Percentiles rank a stretch among this genome's conserved stretches.
Conservation (phyloP, 176 grass and related monocot species). For the Pontederia paniculata region DNA sequence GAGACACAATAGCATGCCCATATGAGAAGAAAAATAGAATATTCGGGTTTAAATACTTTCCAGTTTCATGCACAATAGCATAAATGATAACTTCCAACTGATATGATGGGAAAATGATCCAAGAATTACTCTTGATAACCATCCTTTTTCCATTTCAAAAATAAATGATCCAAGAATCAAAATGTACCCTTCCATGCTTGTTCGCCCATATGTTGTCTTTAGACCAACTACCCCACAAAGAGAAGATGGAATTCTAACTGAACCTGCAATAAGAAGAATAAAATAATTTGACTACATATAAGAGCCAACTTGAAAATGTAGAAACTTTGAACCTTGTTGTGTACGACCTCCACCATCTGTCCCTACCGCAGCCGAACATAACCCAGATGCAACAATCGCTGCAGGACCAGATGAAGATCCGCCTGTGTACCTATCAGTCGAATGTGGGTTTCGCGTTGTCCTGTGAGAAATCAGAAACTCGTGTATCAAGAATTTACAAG, state of each 20-base stretch:
- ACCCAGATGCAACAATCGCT: slow-evolving; percentile 81
- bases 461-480: slow-evolving; percentile 29
- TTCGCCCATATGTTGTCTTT: slow-evolving; percentile 88
- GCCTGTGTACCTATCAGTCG: slow-evolving; percentile 86
- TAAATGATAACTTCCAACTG: not conserved
- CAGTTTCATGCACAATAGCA: not conserved
- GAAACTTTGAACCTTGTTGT: slow-evolving; percentile 4
- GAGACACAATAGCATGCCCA: too few relatives aligned
- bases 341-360: slow-evolving; percentile 88
- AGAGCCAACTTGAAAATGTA: slow-evolving; percentile 9
- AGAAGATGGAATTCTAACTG: slow-evolving; percentile 94
- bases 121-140: too few relatives aligned
- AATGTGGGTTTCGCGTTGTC: slow-evolving; percentile 88
- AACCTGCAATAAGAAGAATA: slow-evolving; percentile 43
- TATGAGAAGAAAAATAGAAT: too few relatives aligned
- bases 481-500: not conserved
- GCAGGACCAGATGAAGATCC: slow-evolving; percentile 97
- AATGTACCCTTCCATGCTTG: slow-evolving; percentile 73
- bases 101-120: slow-evolving; percentile 8
- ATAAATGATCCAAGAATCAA: slow-evolving; percentile 1
- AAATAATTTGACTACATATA: slow-evolving; percentile 1
- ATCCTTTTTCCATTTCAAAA: too few relatives aligned
- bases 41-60: too few relatives aligned
- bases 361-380: slow-evolving; percentile 83
- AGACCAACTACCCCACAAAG: slow-evolving; percentile 94